Conservation (phyloP, 805 yeast species). For the Candida xyloterini region DNA sequence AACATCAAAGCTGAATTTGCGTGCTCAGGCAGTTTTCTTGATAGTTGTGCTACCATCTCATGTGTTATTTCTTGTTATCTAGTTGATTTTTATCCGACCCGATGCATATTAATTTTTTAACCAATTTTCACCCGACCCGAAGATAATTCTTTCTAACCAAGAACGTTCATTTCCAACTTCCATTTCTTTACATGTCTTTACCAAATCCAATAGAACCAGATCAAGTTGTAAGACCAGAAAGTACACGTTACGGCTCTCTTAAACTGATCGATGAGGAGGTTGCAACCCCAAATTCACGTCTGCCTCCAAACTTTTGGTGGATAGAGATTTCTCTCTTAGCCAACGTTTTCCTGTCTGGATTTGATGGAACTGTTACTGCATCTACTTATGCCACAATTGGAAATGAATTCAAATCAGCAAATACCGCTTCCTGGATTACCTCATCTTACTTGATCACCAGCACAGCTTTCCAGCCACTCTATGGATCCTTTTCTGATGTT, state of each 20-base stretch:
- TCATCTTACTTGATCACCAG: conserved; percentile 35
- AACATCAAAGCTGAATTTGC: no score
- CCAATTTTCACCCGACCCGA: not conserved
- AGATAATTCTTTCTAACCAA: not conserved
- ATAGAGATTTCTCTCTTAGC: conserved; percentile 10
- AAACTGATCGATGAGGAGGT: not conserved
- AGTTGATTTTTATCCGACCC: not conserved
- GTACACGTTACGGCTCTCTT: not conserved
- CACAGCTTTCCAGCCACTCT: conserved; percentile 46
- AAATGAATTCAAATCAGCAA: conserved; percentile 42
- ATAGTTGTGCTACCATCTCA: not conserved
- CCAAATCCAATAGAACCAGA: no score
- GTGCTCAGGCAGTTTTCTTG: not conserved
- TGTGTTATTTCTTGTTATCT: no score
- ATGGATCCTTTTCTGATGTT: conserved; percentile 47
- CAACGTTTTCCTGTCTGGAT: conserved; percentile 38
- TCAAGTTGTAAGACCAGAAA: not conserved
- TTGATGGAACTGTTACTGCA: conserved; percentile 47
- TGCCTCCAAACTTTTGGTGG: conserved; percentile 9
- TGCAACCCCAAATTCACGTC: not conserved
- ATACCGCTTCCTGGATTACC: conserved; percentile 36
- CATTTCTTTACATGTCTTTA: not conserved
- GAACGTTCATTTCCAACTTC: no score
- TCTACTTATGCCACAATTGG: conserved; percentile 45
- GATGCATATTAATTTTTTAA: not conserved